A percentile compares a stretch with the other conserved stretches of the same genome.
Evolutionary conservation across 1,139 yeast genomes (phyloP).

Genomic region (Candida dubliniensis): DNA sequence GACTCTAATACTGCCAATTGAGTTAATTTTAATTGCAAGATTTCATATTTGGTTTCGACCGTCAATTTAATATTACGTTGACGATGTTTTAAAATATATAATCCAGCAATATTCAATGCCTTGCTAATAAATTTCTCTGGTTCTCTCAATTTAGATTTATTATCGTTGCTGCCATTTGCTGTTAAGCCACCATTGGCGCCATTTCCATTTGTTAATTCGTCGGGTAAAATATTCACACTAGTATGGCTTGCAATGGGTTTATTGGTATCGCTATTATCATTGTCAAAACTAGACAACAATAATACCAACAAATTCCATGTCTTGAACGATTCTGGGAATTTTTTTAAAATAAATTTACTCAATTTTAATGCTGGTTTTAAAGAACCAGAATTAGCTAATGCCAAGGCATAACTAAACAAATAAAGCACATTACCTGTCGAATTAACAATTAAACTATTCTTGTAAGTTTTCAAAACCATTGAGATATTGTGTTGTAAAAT

Average conservation of each 20-base stretch:
- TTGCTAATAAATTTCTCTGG: slow-evolving; percentile 42
- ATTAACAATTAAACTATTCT: slow-evolving; percentile 40
- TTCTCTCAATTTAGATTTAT: slow-evolving; percentile 19
- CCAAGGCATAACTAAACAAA: slow-evolving; percentile 40
- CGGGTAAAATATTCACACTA: slow-evolving; percentile 10
- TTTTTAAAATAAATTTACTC: slow-evolving; percentile 44
- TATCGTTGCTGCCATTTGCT: slow-evolving; percentile 5
- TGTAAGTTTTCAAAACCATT: slow-evolving; percentile 26
- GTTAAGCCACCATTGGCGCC: slow-evolving; percentile 6
- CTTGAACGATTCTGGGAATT: slow-evolving; percentile 45
- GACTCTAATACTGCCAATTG: slow-evolving; percentile 72
- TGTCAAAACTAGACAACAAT: slow-evolving; percentile 29
- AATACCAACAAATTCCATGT: slow-evolving; percentile 48
- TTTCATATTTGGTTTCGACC: slow-evolving; percentile 48
- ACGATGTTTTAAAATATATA: slow-evolving; percentile 33
- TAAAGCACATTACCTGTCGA: slow-evolving; percentile 36
- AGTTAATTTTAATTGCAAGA: slow-evolving; percentile 72
- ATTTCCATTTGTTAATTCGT: slow-evolving; percentile 9
- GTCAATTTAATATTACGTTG: slow-evolving; percentile 31
- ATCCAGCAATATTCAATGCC: slow-evolving; percentile 46
- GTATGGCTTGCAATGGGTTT: slow-evolving; percentile 13
- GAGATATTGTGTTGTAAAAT: slow-evolving; percentile 19
- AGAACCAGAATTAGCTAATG: slow-evolving; percentile 31
- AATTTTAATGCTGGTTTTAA: slow-evolving; percentile 34
- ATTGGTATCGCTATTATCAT: slow-evolving; percentile 22